Base-by-base conservation (phyloP, 208 protist genomes). In the Leishmania mexicana region DNA sequence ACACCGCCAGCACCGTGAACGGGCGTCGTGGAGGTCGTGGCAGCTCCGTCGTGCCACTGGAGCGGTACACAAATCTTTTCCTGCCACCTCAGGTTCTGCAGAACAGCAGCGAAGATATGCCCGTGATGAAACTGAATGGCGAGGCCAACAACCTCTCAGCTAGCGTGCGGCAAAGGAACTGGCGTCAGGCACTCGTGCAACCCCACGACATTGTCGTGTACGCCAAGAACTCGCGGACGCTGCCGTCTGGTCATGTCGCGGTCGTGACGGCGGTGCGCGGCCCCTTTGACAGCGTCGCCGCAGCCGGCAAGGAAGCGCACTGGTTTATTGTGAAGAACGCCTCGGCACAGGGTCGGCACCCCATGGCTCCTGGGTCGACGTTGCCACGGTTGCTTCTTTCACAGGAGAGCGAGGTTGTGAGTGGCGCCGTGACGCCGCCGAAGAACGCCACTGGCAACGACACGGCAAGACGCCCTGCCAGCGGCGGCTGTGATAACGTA, bases 191-290 rank as follows among this genome's bases (percentile, higher is more conserved):
- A 15, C 79, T 85, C 53, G 76, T 78, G 13, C 60, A 68, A n/a
- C 76, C 80, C 40, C 72, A 84, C 35, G 87, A 93, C 81, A 42
- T 92, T 40, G 40, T 92, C 67, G 84, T 89, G 35, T 93, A 91
- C 81, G 80, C 75, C 31, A 81, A 77, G 54, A 84, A 89, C 62
- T 68, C 53, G 0, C 68, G 78, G 60, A 83, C 82, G 64, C 83
- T 90, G 78, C 64, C 85, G 17, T 60, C 85, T n/a, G 89, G 88
- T 45, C 93, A 94, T 76, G 90, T 86, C 42, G 90, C 91, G 60
- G 87, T 96, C 15, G 85, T 96, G 65, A 89, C 92, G n/a, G 85
- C 83, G 15, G 89, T 95, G 49, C 49, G 67, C n/a, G 89, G 87
- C 10, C 89, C 89, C 1, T 89, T 85, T 47, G 72, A 53, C 67